Evolutionary conservation across 345 rosid species (phyloP).

Genomic region (Linum trigynum): DNA sequence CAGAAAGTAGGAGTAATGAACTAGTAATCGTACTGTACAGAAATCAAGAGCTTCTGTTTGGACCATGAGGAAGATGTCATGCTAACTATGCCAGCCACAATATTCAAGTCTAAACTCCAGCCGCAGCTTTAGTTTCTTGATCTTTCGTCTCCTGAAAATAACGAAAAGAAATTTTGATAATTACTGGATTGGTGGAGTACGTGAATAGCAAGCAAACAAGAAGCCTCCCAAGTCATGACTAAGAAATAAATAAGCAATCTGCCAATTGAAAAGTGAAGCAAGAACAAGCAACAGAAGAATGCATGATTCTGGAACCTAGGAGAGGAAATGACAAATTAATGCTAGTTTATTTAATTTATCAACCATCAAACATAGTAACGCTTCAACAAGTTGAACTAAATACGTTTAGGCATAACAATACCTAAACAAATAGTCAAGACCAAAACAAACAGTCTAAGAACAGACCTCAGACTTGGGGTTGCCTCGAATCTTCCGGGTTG

Average conservation of each 20-base stretch:
- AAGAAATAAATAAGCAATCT: not conserved
- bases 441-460: constrained; percentile 4
- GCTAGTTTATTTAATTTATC: too few species aligned
- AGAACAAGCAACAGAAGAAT: not conserved
- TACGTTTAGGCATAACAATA: too few species aligned
- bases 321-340: too few species aligned
- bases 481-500: constrained; percentile 61
- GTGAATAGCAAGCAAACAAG: not conserved
- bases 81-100: not conserved
- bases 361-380: too few species aligned
- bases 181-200: too few species aligned
- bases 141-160: constrained; percentile 42
- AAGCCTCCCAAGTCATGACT: not conserved
- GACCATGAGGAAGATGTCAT: not conserved
- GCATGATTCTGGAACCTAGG: too few species aligned
- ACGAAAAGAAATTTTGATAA: not conserved
- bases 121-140: constrained; percentile 48
- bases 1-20: not conserved
- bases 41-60: not conserved
- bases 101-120: constrained; percentile 34
- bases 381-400: too few species aligned
- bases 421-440: not conserved
- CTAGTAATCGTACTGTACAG: not conserved
- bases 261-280: not conserved
- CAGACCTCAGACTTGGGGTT: constrained; percentile 58